phyloP scores from a whole-genome alignment of 192 early-diverging fungal genomes.

The Coemansia sp. region DNA sequence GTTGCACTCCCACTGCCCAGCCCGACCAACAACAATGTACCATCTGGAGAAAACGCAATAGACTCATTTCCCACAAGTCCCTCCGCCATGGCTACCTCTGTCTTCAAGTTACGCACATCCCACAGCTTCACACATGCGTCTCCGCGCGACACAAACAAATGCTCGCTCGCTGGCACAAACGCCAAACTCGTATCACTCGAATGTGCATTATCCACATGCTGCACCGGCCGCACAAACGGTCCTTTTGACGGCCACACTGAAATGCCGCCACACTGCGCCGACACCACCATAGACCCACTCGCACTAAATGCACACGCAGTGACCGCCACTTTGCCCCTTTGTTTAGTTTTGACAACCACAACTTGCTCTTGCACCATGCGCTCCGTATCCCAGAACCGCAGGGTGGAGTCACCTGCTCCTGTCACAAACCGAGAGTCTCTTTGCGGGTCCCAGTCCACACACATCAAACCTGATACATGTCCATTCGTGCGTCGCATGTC shows the following conservation, averaged over 20 bases:
- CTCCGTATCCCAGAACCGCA: constrained; percentile 77
- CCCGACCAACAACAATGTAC: constrained; percentile 76
- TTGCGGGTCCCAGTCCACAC: constrained; percentile 80
- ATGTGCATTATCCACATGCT: constrained; percentile 72
- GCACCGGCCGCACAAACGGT: constrained; percentile 53
- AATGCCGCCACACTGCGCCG: constrained; percentile 76
- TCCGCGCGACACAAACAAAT: constrained; percentile 70
- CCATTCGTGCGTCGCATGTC: constrained; percentile 85
- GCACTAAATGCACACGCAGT: constrained; percentile 69
- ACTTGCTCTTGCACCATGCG: constrained; percentile 73
- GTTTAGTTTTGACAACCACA: constrained; percentile 72
- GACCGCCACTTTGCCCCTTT: constrained; percentile 68
- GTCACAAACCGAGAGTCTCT: constrained; percentile 69
- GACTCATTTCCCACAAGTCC: constrained; percentile 70
- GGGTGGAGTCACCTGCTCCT: constrained; percentile 77
- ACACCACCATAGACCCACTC: constrained; percentile 57
- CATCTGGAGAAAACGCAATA: constrained; percentile 82
- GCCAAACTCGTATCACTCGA: constrained; percentile 67
- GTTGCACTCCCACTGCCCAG: not conserved
- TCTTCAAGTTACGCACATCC: constrained; percentile 66
- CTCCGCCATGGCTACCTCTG: constrained; percentile 59
- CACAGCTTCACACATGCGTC: constrained; percentile 93
- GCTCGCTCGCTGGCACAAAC: constrained; percentile 64
- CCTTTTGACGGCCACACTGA: constrained; percentile 74
- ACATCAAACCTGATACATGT: constrained; percentile 78